Evolutionary conservation across 768 basidiomycete genomes (phyloP).

Genomic region (Suillus luteus): DNA sequence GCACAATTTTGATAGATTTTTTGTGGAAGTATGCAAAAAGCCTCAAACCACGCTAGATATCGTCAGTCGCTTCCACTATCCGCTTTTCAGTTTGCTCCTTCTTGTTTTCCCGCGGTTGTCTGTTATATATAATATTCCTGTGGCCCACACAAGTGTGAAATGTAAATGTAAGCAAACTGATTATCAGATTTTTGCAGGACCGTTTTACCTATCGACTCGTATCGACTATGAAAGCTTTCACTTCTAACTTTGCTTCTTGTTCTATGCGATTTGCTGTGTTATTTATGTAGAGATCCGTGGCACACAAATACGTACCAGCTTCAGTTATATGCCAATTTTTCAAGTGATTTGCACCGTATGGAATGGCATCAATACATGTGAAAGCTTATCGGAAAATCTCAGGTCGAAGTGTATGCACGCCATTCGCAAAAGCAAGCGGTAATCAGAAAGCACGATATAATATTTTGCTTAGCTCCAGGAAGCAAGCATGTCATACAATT

Average conservation of each 20-base stretch:
- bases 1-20: background rate
- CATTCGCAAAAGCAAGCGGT: background rate
- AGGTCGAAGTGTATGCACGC: background rate
- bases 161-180: background rate
- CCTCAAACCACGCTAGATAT: background rate
- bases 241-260: too few relatives aligned
- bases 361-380: too few relatives aligned
- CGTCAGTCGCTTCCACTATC: background rate
- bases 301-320: background rate
- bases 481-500: background rate
- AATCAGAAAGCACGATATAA: conserved; percentile 7
- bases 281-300: too few relatives aligned
- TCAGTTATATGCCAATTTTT: too few relatives aligned
- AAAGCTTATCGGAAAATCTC: background rate
- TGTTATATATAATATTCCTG: background rate
- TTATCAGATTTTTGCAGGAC: too few relatives aligned
- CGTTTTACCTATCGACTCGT: too few relatives aligned
- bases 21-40: background rate
- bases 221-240: too few relatives aligned
- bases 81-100: background rate
- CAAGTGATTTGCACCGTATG: too few relatives aligned
- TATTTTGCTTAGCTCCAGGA: background rate
- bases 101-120: background rate
- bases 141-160: background rate
- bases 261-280: too few relatives aligned